Evolutionary conservation across 805 yeast genomes (phyloP).

Genomic region (Millerago galiae): DNA sequence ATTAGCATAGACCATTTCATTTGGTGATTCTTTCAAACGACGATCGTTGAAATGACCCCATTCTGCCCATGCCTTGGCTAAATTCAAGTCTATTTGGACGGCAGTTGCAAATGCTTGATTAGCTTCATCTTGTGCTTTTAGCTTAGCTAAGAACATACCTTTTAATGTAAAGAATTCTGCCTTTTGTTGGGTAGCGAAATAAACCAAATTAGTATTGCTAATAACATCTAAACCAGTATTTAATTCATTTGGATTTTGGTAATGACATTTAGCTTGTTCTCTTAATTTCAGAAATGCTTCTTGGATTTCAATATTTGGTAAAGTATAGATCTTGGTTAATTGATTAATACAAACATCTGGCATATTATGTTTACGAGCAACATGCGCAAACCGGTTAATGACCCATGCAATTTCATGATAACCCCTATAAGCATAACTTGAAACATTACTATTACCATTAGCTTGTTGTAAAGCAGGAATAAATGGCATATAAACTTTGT

Average conservation of each 20-base stretch:
- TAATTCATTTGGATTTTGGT: constrained; percentile 83
- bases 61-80: constrained; percentile 99
- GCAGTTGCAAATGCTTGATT: constrained; percentile 98
- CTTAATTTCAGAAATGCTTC: constrained; percentile 93
- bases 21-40: constrained; percentile 76
- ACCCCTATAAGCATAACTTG: constrained; percentile 94
- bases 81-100: constrained; percentile 86
- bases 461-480: constrained; percentile 77
- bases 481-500: constrained; percentile 88
- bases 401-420: constrained; percentile 99
- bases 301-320: constrained; percentile 96
- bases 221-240: constrained; percentile 96
- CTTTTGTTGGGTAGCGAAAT: constrained; percentile 95
- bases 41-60: constrained; percentile 97
- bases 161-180: constrained; percentile 96
- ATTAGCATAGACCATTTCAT: constrained; percentile 76
- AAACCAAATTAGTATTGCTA: constrained; percentile 90
- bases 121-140: constrained; percentile 89
- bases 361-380: constrained; percentile 94
- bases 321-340: constrained; percentile 84
- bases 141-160: constrained; percentile 94
- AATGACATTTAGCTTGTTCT: constrained; percentile 97
- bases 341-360: constrained; percentile 94
- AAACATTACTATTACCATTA: constrained; percentile 61
- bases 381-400: constrained; percentile 95